Evolutionary conservation across 2,329 filamentous ascomycete genomes (phyloP), one percentile per base, ranked within the genome.

Genomic region (Nothophaeocryptopus gaeumannii): DNA sequence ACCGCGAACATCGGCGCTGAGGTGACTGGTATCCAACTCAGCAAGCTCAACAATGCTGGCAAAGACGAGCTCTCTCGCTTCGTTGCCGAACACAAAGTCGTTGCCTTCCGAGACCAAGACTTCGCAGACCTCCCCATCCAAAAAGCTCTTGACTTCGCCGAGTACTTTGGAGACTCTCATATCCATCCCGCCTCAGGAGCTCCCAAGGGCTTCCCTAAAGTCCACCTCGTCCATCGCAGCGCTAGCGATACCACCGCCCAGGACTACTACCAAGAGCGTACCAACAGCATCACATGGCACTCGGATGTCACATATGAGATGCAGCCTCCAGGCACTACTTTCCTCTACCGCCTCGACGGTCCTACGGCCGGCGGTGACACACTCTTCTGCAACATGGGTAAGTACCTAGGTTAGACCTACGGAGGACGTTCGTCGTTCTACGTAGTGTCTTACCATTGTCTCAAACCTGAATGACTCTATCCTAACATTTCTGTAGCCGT

Each of bases 301-400:
- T 88, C 84, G 0, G 90, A 96, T 59, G 85, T 95, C 1, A 88
- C 86, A 0, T 96, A 95, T 66, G 91, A 96, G 73, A 74, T 81
- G 58, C 90, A 96, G 71, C 89, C 91, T 1, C 89, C 91, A 0
- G 89, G 89, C 29, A 96, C 89, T 0, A 95, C 91, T 0, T 95
- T 96, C 71, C 71, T 96, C 32, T 95, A 95, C 66, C 78, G 90
- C 42, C 79, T 96, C n/a, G 89, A 96, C 65, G 84, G 81, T 38
- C 90, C 90, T 1, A 76, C 81, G 34, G 84, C 82, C 0, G 90
- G 90, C 32, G 91, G 56, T 20, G 90, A 96, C 66, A 96, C 90
- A 0, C 73, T 95, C 2, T 96, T 95, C 63, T 82, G 78, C 39
- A 86, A 95, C 65, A 82, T 86, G 59, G n/a, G n/a, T n/a, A n/a